A percentile compares a stretch with the other conserved stretches of the same genome.
Conservation (phyloP, 2,329 filamentous ascomycete species). For the Exserohilum rostratum region DNA sequence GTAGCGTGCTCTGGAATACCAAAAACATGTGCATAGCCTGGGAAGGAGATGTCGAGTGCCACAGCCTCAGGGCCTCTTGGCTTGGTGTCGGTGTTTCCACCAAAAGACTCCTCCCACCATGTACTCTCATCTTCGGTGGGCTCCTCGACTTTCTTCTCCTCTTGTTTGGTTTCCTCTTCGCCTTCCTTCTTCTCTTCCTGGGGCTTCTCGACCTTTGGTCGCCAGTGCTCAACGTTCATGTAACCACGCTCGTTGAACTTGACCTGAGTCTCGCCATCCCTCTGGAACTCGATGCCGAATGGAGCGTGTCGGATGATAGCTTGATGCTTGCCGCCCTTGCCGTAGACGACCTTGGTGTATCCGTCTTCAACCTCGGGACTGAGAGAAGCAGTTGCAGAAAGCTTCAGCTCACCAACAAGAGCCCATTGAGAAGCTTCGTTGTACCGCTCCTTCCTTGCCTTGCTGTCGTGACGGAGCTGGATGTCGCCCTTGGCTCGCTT, state of each 20-base stretch:
- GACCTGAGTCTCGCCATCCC: conserved; percentile 81
- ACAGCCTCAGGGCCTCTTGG: conserved; percentile 94
- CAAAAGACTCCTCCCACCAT: conserved; percentile 98
- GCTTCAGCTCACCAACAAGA: conserved; percentile 78
- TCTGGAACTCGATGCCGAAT: conserved; percentile 84
- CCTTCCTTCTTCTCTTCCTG: conserved; percentile 57
- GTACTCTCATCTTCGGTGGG: conserved; percentile 78
- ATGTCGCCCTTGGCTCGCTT: conserved; percentile 88
- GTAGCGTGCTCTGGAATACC: conserved; percentile 94
- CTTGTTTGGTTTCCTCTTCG: conserved; percentile 50
- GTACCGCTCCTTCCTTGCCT: conserved; percentile 87
- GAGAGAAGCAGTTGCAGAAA: conserved; percentile 74
- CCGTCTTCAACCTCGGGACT: conserved; percentile 69
- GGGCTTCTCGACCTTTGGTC: conserved; percentile 75
- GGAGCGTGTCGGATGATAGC: conserved; percentile 83
- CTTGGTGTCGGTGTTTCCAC: conserved; percentile 93
- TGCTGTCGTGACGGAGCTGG: conserved; percentile 82
- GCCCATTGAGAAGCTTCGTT: conserved; percentile 89
- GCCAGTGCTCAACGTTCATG: conserved; percentile 95
- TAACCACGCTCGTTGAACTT: conserved; percentile 89
- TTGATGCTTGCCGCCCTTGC: conserved; percentile 75
- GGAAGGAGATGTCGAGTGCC: conserved; percentile 88
- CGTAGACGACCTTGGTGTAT: conserved; percentile 77
- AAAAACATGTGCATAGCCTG: conserved; percentile 89
- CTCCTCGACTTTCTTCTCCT: conserved; percentile 50